phyloP scores from a whole-genome alignment of 176 grass and related monocot genomes.

The Oryza australiensis region DNA sequence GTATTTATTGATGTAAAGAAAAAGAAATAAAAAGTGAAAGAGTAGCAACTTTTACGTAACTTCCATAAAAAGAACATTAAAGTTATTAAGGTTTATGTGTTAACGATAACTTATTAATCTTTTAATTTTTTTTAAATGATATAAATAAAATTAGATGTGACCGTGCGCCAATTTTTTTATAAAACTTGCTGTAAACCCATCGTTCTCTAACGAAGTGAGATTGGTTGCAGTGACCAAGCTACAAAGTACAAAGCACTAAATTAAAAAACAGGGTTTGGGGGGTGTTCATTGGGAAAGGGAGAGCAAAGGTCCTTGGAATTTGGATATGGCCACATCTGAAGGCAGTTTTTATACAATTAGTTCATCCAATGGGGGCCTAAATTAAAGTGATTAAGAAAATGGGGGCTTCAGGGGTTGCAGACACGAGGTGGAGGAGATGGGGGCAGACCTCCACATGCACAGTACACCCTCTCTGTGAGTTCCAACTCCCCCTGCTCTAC shows the following conservation, averaged over 20 bases:
- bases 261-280: constrained; percentile 1
- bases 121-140: too few relatives aligned
- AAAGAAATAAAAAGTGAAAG: too few relatives aligned
- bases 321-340: constrained; percentile 53
- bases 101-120: too few relatives aligned
- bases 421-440: constrained; percentile 40
- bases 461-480: constrained; percentile 32
- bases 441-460: constrained; percentile 52
- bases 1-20: too few relatives aligned
- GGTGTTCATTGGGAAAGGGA: constrained; percentile 47
- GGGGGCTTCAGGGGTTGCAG: constrained; percentile 42
- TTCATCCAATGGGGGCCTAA: constrained; percentile 40
- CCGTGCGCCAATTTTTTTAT: too few relatives aligned
- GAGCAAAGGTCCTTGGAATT: constrained; percentile 45
- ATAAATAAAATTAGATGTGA: too few relatives aligned
- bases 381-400: constrained; percentile 30
- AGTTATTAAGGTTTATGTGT: too few relatives aligned
- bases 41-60: too few relatives aligned
- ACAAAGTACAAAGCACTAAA: constrained; percentile 11
- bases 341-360: constrained; percentile 37
- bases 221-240: constrained; percentile 36
- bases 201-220: constrained; percentile 28
- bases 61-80: too few relatives aligned
- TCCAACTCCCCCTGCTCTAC: constrained; percentile 5
- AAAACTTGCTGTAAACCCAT: too few relatives aligned